Conservation (phyloP, 2,329 filamentous ascomycete species). For the Shiraia bambusicola region DNA sequence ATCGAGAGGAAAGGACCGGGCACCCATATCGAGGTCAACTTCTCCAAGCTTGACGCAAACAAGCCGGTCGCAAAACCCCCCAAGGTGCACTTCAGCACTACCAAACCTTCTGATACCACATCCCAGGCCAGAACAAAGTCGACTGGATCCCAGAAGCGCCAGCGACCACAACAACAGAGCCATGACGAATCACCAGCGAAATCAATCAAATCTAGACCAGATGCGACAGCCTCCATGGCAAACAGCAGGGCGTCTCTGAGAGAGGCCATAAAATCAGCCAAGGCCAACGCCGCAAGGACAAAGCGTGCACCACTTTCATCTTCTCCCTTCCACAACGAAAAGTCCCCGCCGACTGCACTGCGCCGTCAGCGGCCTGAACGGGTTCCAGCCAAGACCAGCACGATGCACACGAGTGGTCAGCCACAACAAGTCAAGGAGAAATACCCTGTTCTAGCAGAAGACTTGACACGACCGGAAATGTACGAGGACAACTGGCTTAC, state of each 20-base stretch:
- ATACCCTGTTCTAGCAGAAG: slow-evolving; percentile 57
- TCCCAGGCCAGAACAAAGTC: slow-evolving; percentile 22
- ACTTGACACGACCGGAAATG: slow-evolving; percentile 58
- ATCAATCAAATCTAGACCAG: slow-evolving; percentile 33
- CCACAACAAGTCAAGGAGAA: slow-evolving; percentile 33
- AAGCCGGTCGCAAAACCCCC: slow-evolving; percentile 25
- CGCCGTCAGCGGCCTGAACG: slow-evolving; percentile 28
- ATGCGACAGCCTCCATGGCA: slow-evolving; percentile 31
- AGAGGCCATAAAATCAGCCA: slow-evolving; percentile 29
- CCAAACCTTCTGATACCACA: slow-evolving; percentile 20
- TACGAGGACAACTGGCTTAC: slow-evolving; percentile 65
- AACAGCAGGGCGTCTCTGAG: slow-evolving; percentile 26
- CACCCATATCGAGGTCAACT: slow-evolving; percentile 36
- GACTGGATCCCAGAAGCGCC: slow-evolving; percentile 38
- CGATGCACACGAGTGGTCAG: slow-evolving; percentile 37
- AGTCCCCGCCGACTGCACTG: slow-evolving; percentile 40
- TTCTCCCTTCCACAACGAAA: slow-evolving; percentile 40
- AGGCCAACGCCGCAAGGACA: slow-evolving; percentile 23
- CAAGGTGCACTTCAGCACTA: slow-evolving; percentile 32
- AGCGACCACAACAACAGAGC: slow-evolving; percentile 36
- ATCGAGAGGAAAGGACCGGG: slow-evolving; percentile 27
- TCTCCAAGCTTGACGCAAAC: slow-evolving; percentile 30
- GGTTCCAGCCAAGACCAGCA: slow-evolving; percentile 33
- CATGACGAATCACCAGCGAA: slow-evolving; percentile 38
- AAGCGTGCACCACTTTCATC: slow-evolving; percentile 29